Evolutionary conservation across 306 rosid species (phyloP).

Genomic region (Inga leiocalycina): DNA sequence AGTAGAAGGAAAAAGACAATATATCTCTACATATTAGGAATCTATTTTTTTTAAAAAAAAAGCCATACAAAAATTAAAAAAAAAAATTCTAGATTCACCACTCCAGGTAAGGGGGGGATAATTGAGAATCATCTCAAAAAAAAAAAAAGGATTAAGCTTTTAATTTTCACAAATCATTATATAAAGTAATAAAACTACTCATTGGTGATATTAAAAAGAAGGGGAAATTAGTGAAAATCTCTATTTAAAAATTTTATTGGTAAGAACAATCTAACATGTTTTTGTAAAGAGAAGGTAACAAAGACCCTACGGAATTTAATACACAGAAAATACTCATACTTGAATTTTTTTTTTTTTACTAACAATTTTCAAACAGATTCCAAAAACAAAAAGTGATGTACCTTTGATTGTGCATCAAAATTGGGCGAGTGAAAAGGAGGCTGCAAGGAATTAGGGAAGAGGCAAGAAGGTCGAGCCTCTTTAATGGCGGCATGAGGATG

Average conservation of each 20-base stretch:
- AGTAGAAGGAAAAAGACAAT: background rate
- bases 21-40: background rate
- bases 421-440: conserved; percentile 40
- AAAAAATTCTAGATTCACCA: background rate
- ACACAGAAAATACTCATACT: too few relatives aligned
- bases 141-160: background rate
- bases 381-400: background rate
- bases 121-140: background rate
- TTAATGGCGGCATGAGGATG: conserved; percentile 37
- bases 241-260: too few relatives aligned
- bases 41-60: background rate
- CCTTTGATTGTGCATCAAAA: conserved; percentile 64
- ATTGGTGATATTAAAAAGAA: background rate
- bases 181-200: background rate
- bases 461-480: conserved; percentile 49
- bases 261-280: too few relatives aligned
- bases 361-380: too few relatives aligned
- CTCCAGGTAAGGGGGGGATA: background rate
- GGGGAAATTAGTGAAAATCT: too few relatives aligned
- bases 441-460: conserved; percentile 50
- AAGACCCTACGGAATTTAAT: too few relatives aligned
- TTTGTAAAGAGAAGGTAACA: too few relatives aligned
- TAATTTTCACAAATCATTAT: background rate
- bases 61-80: too few relatives aligned
- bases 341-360: too few relatives aligned